Percentiles rank a stretch among this genome's conserved stretches.
These are phyloP conservation scores for Gyromitra esculenta DNA, from an alignment of 2,329 filamentous ascomycete genomes.

Conservation along the genomic window DNA sequence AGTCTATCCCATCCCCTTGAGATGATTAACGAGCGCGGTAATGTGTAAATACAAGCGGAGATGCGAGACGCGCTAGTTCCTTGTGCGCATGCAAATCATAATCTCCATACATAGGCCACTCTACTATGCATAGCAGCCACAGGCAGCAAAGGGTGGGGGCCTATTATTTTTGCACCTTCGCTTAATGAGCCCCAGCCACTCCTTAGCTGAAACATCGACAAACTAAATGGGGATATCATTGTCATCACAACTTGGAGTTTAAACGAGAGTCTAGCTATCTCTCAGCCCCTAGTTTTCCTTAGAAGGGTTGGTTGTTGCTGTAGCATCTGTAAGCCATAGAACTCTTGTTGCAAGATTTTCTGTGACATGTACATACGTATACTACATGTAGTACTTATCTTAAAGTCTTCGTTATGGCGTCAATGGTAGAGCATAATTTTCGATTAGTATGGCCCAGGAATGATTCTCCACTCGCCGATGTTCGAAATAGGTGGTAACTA, in stretches of 20 bases:
- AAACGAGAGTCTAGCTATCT: background rate
- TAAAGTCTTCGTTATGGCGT: too few species aligned
- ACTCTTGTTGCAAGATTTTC: background rate
- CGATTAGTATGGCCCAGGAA: too few species aligned
- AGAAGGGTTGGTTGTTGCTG: background rate
- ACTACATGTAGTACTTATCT: too few species aligned
- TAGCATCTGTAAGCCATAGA: background rate
- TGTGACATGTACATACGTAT: background rate
- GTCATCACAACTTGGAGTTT: background rate
- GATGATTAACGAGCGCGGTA: background rate
- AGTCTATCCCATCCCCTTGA: background rate
- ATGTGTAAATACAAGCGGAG: background rate
- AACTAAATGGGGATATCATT: background rate
- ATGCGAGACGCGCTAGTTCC: background rate
- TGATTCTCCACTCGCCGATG: too few species aligned
- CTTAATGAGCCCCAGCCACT: too few species aligned
- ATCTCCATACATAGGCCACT: too few species aligned
- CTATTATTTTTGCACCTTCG: too few species aligned
- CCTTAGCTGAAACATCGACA: background rate
- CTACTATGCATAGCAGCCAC: too few species aligned
- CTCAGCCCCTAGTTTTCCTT: background rate
- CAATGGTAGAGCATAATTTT: too few species aligned
- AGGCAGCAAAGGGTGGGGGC: too few species aligned
- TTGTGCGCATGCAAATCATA: too few species aligned
- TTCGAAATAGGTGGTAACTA: too few species aligned